Evolutionary conservation across 495 filamentous ascomycete genomes (phyloP), one percentile per base, ranked within the genome.

Genomic region (Neurospora sp.): DNA sequence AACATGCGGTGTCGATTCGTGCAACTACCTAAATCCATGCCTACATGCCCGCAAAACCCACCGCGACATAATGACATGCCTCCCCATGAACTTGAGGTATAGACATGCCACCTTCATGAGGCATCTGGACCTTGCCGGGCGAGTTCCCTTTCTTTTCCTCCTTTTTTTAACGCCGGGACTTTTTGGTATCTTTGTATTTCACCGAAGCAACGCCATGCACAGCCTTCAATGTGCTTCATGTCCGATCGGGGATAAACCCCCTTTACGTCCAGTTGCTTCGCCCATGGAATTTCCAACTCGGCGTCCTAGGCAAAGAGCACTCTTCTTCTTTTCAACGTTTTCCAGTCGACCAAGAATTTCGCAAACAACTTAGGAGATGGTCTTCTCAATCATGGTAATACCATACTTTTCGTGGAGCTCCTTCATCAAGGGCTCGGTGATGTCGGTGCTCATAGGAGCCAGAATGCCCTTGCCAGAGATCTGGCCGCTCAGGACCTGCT

Each of bases 401-500:
- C 79, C 79, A 38, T 82, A 80, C 74, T 79, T 77, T 71, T 80
- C 77, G 75, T 78, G 74, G 38, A 76, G 72, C 80, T 91, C 89
- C 84, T 90, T 89, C 79, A 93, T 89, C 71, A 93, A 79, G 71
- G 92, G 90, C 69, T 86, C 84, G 79, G 89, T 90, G 79, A 97
- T 91, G 74, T 92, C 88, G 39, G 84, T 82, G 72, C 81, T 89
- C 89, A 97, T 92, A 3, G 95, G 94, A 62, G 94, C 94, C 59
- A 97, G 79, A 69, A 97, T 83, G 77, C 93, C 93, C 83, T 89
- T 93, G 76, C 92, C 86, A 69, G 83, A 85, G 76, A 97, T 91
- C 10, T 88, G 92, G 9, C 94, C 95, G 78, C 93, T 87, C 66
- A 98, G 89, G 37, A 97, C 92, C 85, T 93, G 88, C 87, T 93